A percentile compares a stretch with the other conserved stretches of the same genome.
These are phyloP conservation scores for Corynascus novoguineensis DNA, from an alignment of 495 filamentous ascomycete species.

Conservation along the genomic window DNA sequence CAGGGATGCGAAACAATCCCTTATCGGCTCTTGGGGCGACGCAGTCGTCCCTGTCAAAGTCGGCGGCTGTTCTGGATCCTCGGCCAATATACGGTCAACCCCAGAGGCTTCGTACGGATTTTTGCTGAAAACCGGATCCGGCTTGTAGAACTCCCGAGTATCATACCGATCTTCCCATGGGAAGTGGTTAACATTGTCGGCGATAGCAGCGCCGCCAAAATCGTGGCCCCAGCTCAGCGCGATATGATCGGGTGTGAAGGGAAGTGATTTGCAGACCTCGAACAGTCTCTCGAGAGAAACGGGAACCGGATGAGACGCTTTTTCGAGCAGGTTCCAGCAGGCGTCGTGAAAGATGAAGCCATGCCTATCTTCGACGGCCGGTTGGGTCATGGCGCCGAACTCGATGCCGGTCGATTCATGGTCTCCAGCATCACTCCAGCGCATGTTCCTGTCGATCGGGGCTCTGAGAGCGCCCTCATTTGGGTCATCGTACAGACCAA, in stretches of 20 bases:
- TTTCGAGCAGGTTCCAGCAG: slow-evolving; percentile 2
- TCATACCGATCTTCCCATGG: neutral
- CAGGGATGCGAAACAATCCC: neutral
- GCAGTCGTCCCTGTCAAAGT: neutral
- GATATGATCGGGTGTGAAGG: neutral
- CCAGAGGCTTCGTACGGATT: neutral
- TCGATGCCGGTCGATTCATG: neutral
- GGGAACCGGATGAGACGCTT: neutral
- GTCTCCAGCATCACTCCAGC: neutral
- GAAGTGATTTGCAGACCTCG: slow-evolving; percentile 2
- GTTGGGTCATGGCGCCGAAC: neutral
- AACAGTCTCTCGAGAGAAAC: neutral
- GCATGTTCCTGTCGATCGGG: neutral
- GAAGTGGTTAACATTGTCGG: neutral
- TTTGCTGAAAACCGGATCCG: neutral
- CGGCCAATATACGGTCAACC: neutral
- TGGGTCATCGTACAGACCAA: neutral
- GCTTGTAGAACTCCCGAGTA: neutral
- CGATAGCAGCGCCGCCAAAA: neutral
- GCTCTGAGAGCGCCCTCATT: neutral
- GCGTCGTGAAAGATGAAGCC: neutral
- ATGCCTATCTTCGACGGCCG: neutral
- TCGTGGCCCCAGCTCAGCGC: neutral
- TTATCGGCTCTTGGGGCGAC: neutral
- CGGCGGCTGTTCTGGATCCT: neutral